phyloP scores from a whole-genome alignment of 2,329 filamentous ascomycete species.

The Drechslera avenae region DNA sequence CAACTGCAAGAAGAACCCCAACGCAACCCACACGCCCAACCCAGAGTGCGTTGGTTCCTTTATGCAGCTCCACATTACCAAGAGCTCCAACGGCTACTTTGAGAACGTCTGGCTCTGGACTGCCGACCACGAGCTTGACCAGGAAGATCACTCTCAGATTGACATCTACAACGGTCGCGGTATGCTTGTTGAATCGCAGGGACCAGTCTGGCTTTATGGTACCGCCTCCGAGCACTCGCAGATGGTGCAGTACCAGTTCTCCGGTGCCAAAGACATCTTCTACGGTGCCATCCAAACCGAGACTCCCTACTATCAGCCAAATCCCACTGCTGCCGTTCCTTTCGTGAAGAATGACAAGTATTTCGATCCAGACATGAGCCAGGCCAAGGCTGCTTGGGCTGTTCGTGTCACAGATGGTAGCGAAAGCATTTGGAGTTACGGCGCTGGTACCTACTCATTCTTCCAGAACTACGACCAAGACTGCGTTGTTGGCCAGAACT shows the following conservation, averaged over 20 bases:
- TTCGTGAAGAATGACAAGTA: constrained; percentile 56
- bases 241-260: constrained; percentile 73
- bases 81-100: constrained; percentile 70
- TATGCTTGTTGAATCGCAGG: constrained; percentile 76
- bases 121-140: constrained; percentile 86
- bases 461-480: constrained; percentile 63
- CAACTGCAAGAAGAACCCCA: constrained; percentile 78
- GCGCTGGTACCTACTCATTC: constrained; percentile 62
- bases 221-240: constrained; percentile 69
- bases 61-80: constrained; percentile 62
- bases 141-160: constrained; percentile 72
- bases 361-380: constrained; percentile 52
- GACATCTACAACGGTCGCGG: constrained; percentile 88
- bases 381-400: constrained; percentile 53
- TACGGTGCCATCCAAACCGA: constrained; percentile 71
- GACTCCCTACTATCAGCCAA: constrained; percentile 73
- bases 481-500: constrained; percentile 55
- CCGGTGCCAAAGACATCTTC: constrained; percentile 64
- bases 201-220: constrained; percentile 76
- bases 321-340: constrained; percentile 63
- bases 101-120: constrained; percentile 94
- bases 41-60: constrained; percentile 75
- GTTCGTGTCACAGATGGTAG: constrained; percentile 49
- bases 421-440: constrained; percentile 53
- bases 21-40: constrained; percentile 64